Conservation (phyloP, 768 basidiomycete genomes). For the Paxillus ammoniavirescens region DNA sequence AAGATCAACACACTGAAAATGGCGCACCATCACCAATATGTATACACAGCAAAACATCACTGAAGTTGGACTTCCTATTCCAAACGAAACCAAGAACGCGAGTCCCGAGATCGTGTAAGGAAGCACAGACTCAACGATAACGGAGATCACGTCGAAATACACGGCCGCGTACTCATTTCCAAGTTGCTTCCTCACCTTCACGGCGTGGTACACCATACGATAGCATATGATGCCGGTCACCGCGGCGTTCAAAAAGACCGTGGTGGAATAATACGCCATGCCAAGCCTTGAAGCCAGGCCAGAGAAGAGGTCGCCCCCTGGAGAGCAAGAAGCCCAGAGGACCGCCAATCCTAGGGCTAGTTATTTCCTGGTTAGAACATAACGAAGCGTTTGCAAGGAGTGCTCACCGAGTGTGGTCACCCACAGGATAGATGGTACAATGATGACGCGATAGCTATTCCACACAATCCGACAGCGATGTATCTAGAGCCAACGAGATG, state of each 20-base stretch:
- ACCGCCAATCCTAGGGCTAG: background rate
- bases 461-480: conserved; percentile 39
- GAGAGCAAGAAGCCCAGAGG: background rate
- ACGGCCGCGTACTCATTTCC: conserved; percentile 19
- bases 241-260: conserved; percentile 19
- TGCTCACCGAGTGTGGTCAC: conserved; percentile 26
- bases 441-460: conserved; percentile 11
- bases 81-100: conserved; percentile 23
- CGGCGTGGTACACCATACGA: conserved; percentile 14
- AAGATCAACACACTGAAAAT: too few species aligned
- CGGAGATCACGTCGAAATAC: conserved; percentile 16
- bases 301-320: conserved; percentile 14
- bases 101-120: conserved; percentile 25
- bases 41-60: conserved; percentile 19
- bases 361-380: background rate
- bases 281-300: conserved; percentile 4
- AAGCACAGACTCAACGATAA: conserved; percentile 24
- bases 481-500: conserved; percentile 26
- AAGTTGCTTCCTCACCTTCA: conserved; percentile 9
- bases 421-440: conserved; percentile 24
- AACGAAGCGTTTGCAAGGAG: conserved; percentile 5
- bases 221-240: conserved; percentile 20
- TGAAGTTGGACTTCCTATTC: conserved; percentile 10
- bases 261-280: conserved; percentile 19
- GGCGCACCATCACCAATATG: conserved; percentile 21